A percentile compares a stretch with the other conserved stretches of the same genome.
Evolutionary conservation across 2,329 filamentous ascomycete species (phyloP).

Genomic region (Fusarium metavorans): DNA sequence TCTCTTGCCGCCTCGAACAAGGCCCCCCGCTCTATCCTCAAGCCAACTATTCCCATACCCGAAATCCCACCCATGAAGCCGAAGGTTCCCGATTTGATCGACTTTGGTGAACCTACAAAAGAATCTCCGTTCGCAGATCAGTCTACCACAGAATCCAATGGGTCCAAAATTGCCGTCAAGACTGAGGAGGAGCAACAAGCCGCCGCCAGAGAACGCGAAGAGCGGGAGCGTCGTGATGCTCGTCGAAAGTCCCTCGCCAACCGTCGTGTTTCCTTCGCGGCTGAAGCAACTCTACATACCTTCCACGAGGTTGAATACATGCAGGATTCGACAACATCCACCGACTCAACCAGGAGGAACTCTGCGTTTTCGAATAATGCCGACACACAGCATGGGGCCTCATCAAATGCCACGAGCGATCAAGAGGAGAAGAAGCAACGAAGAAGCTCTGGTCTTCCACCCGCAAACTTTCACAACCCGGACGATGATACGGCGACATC

Average conservation of each 20-base stretch:
- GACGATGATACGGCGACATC: slow-evolving; percentile 79
- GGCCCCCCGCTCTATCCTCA: slow-evolving; percentile 79
- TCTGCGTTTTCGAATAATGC: slow-evolving; percentile 56
- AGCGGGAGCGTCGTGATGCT: slow-evolving; percentile 83
- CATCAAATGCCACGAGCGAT: slow-evolving; percentile 73
- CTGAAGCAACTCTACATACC: slow-evolving; percentile 95
- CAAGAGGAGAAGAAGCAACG: slow-evolving; percentile 71
- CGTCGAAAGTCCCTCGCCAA: slow-evolving; percentile 93
- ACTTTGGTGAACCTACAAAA: slow-evolving; percentile 27
- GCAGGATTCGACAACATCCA: slow-evolving; percentile 87
- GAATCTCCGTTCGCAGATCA: slow-evolving; percentile 23
- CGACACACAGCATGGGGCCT: slow-evolving; percentile 61
- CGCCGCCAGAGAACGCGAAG: slow-evolving; percentile 76
- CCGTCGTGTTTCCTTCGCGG: slow-evolving; percentile 94
- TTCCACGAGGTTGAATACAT: slow-evolving; percentile 94
- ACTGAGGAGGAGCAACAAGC: slow-evolving; percentile 79
- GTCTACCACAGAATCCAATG: slow-evolving; percentile 41
- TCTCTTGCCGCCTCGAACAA: slow-evolving; percentile 66
- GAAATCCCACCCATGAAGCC: slow-evolving; percentile 75
- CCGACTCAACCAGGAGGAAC: slow-evolving; percentile 79
- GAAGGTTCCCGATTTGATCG: slow-evolving; percentile 35
- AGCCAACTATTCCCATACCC: slow-evolving; percentile 77
- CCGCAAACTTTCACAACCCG: slow-evolving; percentile 73
- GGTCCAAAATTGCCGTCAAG: slow-evolving; percentile 72
- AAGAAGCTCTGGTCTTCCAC: slow-evolving; percentile 75